These are phyloP conservation scores for Olyra latifolia DNA, from an alignment of 176 grass and related monocot genomes.

Conservation along the genomic window DNA sequence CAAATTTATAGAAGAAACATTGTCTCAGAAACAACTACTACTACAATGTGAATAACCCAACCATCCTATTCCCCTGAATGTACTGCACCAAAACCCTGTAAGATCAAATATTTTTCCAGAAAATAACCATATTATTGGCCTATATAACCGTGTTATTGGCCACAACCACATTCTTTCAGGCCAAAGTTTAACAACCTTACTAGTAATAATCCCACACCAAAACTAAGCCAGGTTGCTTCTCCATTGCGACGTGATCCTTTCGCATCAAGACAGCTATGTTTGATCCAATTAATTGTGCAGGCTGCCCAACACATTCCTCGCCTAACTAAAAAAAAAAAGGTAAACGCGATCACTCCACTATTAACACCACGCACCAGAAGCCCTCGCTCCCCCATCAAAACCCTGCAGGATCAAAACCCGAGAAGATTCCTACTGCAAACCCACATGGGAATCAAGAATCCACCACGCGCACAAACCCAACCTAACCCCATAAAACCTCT, in stretches of 20 bases:
- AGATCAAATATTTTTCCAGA: not conserved
- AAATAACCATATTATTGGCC: not conserved
- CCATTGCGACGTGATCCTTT: not conserved
- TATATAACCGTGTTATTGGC: not conserved
- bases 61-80: not conserved
- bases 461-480: not conserved
- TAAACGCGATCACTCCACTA: not conserved
- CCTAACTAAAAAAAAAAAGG: not conserved
- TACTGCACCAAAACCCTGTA: not conserved
- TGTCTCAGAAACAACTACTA: not conserved
- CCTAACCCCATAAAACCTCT: slow-evolving; percentile 6
- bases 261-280: not conserved
- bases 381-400: not conserved
- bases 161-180: not conserved
- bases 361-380: not conserved
- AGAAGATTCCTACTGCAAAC: not conserved
- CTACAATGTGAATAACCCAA: not conserved
- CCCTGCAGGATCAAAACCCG: not conserved
- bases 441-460: not conserved
- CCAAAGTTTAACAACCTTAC: not conserved
- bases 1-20: not conserved
- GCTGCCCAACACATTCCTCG: not conserved
- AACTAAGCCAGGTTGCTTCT: slow-evolving; percentile 1
- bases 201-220: not conserved
- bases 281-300: not conserved